Evolutionary conservation across 768 basidiomycete species (phyloP).

Genomic region (Tremella mesenterica): DNA sequence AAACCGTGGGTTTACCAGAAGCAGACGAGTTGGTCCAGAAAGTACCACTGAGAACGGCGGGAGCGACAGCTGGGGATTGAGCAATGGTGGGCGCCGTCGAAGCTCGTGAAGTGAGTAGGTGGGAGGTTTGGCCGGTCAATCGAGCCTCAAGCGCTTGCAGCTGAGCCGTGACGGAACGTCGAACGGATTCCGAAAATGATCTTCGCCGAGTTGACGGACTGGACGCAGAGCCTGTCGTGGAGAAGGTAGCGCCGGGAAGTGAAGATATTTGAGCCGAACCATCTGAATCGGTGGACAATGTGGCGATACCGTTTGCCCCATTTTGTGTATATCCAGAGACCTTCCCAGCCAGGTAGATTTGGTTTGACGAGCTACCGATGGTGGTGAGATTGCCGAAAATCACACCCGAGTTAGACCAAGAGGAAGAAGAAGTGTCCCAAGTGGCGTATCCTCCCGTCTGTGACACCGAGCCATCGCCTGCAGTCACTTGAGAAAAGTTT

Average conservation of each 20-base stretch:
- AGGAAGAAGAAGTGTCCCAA: conserved; percentile 56
- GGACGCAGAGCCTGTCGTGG: conserved; percentile 48
- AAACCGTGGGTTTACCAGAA: conserved; percentile 52
- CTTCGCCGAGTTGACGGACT: conserved; percentile 32
- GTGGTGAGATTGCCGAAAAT: conserved; percentile 42
- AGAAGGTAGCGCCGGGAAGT: conserved; percentile 57
- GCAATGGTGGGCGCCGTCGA: conserved; percentile 59
- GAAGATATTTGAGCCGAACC: conserved; percentile 51
- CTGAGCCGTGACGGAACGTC: conserved; percentile 11
- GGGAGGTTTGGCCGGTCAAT: conserved; percentile 40
- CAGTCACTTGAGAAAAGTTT: conserved; percentile 56
- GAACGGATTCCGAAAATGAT: conserved; percentile 2
- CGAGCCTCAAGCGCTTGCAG: conserved; percentile 9
- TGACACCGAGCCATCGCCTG: conserved; percentile 42
- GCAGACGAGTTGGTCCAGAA: conserved; percentile 75
- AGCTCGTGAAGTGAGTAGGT: conserved; percentile 46
- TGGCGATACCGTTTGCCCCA: conserved; percentile 70
- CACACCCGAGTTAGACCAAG: conserved; percentile 72
- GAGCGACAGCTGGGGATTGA: conserved; percentile 55
- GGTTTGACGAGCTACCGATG: conserved; percentile 49
- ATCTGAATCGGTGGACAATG: conserved; percentile 56
- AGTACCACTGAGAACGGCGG: conserved; percentile 71
- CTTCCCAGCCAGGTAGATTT: conserved; percentile 48
- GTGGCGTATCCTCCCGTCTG: conserved; percentile 59
- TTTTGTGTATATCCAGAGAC: conserved; percentile 46